These are phyloP conservation scores for Yamadazyma phyllophila DNA, from an alignment of 805 yeast genomes.

Conservation along the genomic window DNA sequence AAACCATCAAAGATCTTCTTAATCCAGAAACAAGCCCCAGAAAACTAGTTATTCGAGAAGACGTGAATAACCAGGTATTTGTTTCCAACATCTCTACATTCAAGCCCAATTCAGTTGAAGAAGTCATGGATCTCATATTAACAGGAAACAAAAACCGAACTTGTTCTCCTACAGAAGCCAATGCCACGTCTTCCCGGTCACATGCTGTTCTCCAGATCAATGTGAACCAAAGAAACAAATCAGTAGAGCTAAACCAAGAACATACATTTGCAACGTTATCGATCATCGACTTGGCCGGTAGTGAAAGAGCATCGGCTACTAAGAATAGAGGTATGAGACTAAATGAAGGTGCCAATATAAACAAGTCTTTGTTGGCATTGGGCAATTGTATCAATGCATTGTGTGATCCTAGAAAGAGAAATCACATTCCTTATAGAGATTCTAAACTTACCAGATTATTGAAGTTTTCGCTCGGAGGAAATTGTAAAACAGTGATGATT, in stretches of 20 bases:
- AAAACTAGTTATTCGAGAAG: constrained; percentile 66
- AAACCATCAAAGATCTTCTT: constrained; percentile 77
- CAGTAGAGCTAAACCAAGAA: constrained; percentile 62
- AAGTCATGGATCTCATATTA: constrained; percentile 75
- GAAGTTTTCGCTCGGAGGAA: constrained; percentile 89
- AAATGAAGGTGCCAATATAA: constrained; percentile 91
- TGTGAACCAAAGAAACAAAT: constrained; percentile 56
- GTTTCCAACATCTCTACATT: constrained; percentile 72
- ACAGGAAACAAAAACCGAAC: constrained; percentile 76
- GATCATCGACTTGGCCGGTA: constrained; percentile 90
- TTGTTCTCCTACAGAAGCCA: constrained; percentile 86
- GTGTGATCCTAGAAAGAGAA: constrained; percentile 63
- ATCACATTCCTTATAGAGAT: constrained; percentile 88
- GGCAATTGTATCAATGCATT: constrained; percentile 94
- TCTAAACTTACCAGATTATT: constrained; percentile 84
- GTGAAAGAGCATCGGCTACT: constrained; percentile 91
- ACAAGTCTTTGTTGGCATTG: constrained; percentile 79
- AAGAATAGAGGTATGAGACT: constrained; percentile 78
- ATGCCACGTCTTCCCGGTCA: constrained; percentile 85
- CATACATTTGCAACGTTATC: constrained; percentile 79
- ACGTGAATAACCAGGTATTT: constrained; percentile 57
- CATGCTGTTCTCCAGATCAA: constrained; percentile 90
- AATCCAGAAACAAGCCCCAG: constrained; percentile 50
- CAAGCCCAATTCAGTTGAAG: constrained; percentile 59
- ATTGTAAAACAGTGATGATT: constrained; percentile 93